A percentile compares a stretch with the other conserved stretches of the same genome.
Evolutionary conservation across 2,329 filamentous ascomycete genomes (phyloP).

Genomic region (Cladosporium velox): DNA sequence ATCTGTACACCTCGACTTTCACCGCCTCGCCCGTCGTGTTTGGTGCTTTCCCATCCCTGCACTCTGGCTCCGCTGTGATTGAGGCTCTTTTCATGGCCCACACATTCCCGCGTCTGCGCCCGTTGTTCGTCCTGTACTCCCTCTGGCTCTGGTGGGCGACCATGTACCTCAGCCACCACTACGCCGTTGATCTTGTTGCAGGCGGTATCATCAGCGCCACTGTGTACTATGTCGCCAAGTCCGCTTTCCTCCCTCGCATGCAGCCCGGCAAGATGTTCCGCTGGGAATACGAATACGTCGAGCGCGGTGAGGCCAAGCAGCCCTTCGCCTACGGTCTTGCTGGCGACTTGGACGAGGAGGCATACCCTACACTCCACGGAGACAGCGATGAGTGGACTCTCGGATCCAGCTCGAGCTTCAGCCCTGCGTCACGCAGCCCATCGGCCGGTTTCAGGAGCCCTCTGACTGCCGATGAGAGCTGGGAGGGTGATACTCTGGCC

Average conservation of each 20-base stretch:
- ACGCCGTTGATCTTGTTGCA: slow-evolving; percentile 87
- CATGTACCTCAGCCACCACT: slow-evolving; percentile 97
- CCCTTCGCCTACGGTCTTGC: slow-evolving; percentile 57
- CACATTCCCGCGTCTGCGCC: slow-evolving; percentile 80
- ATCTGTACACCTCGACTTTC: slow-evolving; percentile 91
- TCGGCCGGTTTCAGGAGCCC: slow-evolving; percentile 50
- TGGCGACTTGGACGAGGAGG: slow-evolving; percentile 54
- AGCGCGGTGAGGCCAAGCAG: slow-evolving; percentile 67
- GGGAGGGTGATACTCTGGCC: slow-evolving; percentile 60
- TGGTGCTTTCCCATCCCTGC: slow-evolving; percentile 90
- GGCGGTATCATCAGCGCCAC: slow-evolving; percentile 66
- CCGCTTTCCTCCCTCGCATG: slow-evolving; percentile 76
- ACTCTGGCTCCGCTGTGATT: slow-evolving; percentile 84
- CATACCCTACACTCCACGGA: slow-evolving; percentile 45
- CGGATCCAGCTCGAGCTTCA: slow-evolving; percentile 76
- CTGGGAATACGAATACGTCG: slow-evolving; percentile 95
- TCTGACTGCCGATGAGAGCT: slow-evolving; percentile 58
- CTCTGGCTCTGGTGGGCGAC: slow-evolving; percentile 98
- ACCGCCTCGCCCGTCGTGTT: slow-evolving; percentile 89
- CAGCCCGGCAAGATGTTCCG: slow-evolving; percentile 83
- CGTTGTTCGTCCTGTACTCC: slow-evolving; percentile 79
- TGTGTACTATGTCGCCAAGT: slow-evolving; percentile 79
- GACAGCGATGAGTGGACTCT: slow-evolving; percentile 90
- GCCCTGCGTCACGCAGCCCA: slow-evolving; percentile 64
- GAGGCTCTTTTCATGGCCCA: slow-evolving; percentile 92